Base-by-base conservation (phyloP, 1,139 yeast genomes). In the Trichomonascaceae sp. region DNA sequence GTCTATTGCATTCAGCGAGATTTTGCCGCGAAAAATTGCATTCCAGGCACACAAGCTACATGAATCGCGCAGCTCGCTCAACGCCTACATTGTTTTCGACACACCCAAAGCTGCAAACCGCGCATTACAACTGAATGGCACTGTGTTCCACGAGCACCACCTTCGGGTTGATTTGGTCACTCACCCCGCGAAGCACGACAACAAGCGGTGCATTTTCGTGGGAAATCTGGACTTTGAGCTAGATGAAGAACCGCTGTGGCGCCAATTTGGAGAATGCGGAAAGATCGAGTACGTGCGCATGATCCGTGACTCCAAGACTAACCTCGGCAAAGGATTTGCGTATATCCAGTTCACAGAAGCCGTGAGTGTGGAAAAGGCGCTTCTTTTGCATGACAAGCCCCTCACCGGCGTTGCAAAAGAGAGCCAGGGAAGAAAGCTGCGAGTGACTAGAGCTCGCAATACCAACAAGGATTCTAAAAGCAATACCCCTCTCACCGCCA, bases 301-400 rank as follows among this genome's bases (percentile, higher is more conserved):
- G 35, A 72, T 92, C 25, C 74, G 99, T 52, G 98, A 92, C 55
- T 62, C 93, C 14, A 82, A 82, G 59, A 89, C 97, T 18, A 89
- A 92, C 50, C 65, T 89, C 42, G 99, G 98, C 45, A 92, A 89
- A 60, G 99, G 99, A 3, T 87, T 92, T 62, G 98, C 95, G 4
- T 81, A 85, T 55, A 85, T 92, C 23, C 97, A 89, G 58, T 92
- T 87, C 61, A 71, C 67, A 42, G 95, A 87, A 56, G 62, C 87
- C 17, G 70, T 77, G 39, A 67, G 78, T 27, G 95, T 92, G 11
- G 76, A 78, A 43, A 80, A 81, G 52, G 96, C 96, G 0, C 59
- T 92, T 38, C 57, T 84, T 42, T 62, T 84, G 41, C 71, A 87
- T 54, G 93, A 74, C 33, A 77, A 81, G 58, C 71, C 74, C 37